Evolutionary conservation across 2,329 filamentous ascomycete genomes (phyloP), one percentile per base, ranked within the genome.

Genomic region (Ophiostoma ulmi): DNA sequence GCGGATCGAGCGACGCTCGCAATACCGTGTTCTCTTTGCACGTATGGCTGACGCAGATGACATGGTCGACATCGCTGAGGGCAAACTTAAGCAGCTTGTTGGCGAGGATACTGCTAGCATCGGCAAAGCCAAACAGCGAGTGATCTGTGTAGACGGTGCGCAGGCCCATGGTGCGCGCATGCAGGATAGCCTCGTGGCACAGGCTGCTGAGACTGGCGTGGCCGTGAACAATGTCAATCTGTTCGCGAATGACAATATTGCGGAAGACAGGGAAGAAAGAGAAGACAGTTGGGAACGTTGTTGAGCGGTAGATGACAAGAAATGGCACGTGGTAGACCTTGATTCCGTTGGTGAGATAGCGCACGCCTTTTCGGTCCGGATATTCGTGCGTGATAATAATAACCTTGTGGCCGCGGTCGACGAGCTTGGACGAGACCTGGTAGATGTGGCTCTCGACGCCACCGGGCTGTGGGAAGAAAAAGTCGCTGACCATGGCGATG

Each of bases 301-400:
- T 88, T 74, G 93, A 91, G 75, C 96, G 93, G 80, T 97, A 98
- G 76, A 99, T 94, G 79, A 98, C 89, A 78, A 97, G 87, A 80
- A 98, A 98, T 4, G 95, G 96, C 22, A 98, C 91, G 80, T 99
- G 93, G 82, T 97, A 99, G 80, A 98, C 95, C 79, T 99, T 99
- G 77, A 99, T 87, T 69, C 95, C 94, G 78, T 99, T 99, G 72
- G 94, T 98, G 73, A 99, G 88, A 78, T 97, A 99, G 72, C 95
- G 91, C 26, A 99, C 88, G 13, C 95, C 95, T 70, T 91, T 97
- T 52, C 95, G 90, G 71, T 93, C 93, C 71, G 93, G 87, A 80
- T 98, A 97, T 35, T 93, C 91, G 80, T 99, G 95, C 0, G 95
- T 99, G 77, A 99, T 95, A 77, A 99, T 91, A 74, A 99, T 92